Evolutionary conservation across 345 rosid genomes (phyloP), one percentile per base, ranked within the genome.

Genomic region (Alliaria petiolata): DNA sequence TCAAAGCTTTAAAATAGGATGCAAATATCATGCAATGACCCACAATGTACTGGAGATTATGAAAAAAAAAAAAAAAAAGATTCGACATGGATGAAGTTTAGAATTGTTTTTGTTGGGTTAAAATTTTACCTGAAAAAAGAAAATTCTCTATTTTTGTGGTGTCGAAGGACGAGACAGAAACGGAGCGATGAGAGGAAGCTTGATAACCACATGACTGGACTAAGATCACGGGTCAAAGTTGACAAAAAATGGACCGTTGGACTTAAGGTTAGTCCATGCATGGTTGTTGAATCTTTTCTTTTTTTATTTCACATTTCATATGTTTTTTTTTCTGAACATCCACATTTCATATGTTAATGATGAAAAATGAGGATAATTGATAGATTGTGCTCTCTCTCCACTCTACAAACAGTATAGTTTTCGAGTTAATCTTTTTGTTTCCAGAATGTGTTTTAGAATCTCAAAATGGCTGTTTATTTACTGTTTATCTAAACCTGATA

Each of bases 161-260:
- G 15, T 5, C 10, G 61, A 16, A 33, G 25, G 57, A 26, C 15
- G 26, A 44, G 53, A 16, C 47, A 16, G 52, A 62, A 45, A 45
- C 25, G n/a, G 50, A 20, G 16, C 7, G 4, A 40, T 7, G 34
- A 19, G 39, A 42, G 19, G 14, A 54, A 22, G 25, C 25, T 22
- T 22, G 25, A 22, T 22, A 22, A n/a, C 72, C 89, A 78, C 64
- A 89, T 82, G 61, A 74, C 66, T 40, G 80, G 83, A 57, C 70
- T 69, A 59, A 79, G 82, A 60, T 58, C 87, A 43, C 84, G 76
- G 58, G 53, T 61, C 65, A 77, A 74, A 2, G 74, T 66, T 35
- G 85, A 84, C 33, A 83, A 83, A 77, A 88, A 83, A 73, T 93
- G 92, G 93, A 85, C 86, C 62, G 88, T 93, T 71, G 97, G 97